Evolutionary conservation across 2,329 filamentous ascomycete genomes (phyloP).

Genomic region (Colletotrichum sp.): DNA sequence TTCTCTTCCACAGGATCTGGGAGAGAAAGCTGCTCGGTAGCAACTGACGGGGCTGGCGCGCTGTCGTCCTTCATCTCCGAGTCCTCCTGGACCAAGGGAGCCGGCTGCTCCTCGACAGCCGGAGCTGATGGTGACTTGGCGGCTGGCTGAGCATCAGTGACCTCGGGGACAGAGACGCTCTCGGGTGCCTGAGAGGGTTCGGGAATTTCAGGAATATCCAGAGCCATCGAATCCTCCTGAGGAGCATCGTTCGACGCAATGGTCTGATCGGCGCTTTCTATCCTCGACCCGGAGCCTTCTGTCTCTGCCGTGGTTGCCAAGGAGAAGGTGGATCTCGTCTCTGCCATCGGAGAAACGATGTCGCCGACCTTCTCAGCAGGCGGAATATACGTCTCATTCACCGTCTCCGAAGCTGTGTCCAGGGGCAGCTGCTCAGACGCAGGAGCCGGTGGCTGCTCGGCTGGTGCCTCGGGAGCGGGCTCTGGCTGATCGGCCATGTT

Average conservation of each 20-base stretch:
- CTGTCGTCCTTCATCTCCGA: neutral
- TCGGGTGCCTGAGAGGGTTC: neutral
- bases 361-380: slow-evolving; percentile 17
- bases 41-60: neutral
- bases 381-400: slow-evolving; percentile 6
- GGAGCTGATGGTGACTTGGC: neutral
- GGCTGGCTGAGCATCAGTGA: neutral
- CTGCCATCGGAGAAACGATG: slow-evolving; percentile 15
- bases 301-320: slow-evolving; percentile 17
- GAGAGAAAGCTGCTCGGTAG: neutral
- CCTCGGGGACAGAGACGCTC: neutral
- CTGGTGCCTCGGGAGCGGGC: neutral
- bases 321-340: slow-evolving; percentile 15
- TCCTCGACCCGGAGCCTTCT: slow-evolving; percentile 6
- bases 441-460: neutral
- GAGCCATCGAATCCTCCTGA: neutral
- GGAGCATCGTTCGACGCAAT: slow-evolving; percentile 3
- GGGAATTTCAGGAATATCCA: neutral
- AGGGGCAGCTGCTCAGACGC: neutral
- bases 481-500: slow-evolving; percentile 1
- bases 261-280: slow-evolving; percentile 8
- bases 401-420: neutral
- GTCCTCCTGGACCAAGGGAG: neutral
- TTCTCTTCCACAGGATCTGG: neutral
- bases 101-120: neutral